These are phyloP conservation scores for Pisolithus albus DNA, from an alignment of 768 basidiomycete species.

Conservation along the genomic window DNA sequence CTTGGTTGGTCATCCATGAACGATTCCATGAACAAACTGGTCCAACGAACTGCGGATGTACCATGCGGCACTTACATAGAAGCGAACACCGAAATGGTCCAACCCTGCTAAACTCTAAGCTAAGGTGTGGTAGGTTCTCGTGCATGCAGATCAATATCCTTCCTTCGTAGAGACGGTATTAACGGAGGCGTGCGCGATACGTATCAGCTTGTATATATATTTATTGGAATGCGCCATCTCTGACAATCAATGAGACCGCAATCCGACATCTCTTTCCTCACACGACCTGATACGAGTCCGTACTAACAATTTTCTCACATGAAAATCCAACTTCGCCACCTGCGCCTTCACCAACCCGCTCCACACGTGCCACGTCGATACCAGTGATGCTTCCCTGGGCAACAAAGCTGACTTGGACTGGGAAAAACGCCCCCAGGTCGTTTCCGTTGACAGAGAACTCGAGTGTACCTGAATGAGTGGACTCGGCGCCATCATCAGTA, in stretches of 20 bases:
- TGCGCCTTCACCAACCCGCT: conserved; percentile 44
- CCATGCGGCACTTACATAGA: conserved; percentile 22
- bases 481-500: conserved; percentile 17
- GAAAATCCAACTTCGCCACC: conserved; percentile 47
- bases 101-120: conserved; percentile 50
- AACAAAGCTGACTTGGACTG: conserved; percentile 77
- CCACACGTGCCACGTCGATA: conserved; percentile 55
- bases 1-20: background rate
- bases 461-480: conserved; percentile 70
- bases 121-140: too few relatives aligned
- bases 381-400: conserved; percentile 78
- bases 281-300: conserved; percentile 55
- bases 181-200: too few relatives aligned
- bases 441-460: conserved; percentile 87
- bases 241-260: too few relatives aligned
- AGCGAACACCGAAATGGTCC: conserved; percentile 46
- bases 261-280: conserved; percentile 4
- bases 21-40: conserved; percentile 11
- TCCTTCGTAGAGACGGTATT: too few relatives aligned
- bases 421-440: conserved; percentile 84
- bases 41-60: conserved; percentile 1
- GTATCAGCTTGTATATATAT: too few relatives aligned
- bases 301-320: conserved; percentile 46
- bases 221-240: too few relatives aligned
- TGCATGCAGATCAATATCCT: too few relatives aligned